Conservation (phyloP, 768 basidiomycete genomes). For the Rhodotorula diobovata region DNA sequence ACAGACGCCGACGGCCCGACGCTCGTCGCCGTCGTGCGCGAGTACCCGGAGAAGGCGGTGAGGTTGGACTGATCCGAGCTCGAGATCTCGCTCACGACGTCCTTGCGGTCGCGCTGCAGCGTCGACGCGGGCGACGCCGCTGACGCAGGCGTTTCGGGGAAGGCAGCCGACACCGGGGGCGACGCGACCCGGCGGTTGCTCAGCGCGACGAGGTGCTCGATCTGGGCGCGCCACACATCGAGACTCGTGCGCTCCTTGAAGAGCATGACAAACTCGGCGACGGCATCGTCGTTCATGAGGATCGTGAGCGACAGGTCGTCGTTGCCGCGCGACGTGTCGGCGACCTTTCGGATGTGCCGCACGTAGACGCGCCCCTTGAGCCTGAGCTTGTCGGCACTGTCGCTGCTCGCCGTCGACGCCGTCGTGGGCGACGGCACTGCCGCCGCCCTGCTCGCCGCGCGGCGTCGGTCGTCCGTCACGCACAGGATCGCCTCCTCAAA, state of each 20-base stretch:
- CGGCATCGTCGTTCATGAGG: conserved; percentile 85
- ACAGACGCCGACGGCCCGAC: conserved; percentile 7
- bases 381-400: conserved; percentile 64
- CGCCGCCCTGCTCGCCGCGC: conserved; percentile 64
- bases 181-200: conserved; percentile 29
- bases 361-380: conserved; percentile 95
- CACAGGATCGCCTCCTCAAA: conserved; percentile 98
- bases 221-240: conserved; percentile 80
- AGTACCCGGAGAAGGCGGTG: conserved; percentile 25
- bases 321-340: conserved; percentile 62
- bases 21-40: conserved; percentile 29
- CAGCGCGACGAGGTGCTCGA: conserved; percentile 66
- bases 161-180: conserved; percentile 9
- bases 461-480: conserved; percentile 92
- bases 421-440: conserved; percentile 50
- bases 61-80: conserved; percentile 14
- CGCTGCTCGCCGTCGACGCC: conserved; percentile 47
- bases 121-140: background rate
- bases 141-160: conserved; percentile 1
- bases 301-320: conserved; percentile 91
- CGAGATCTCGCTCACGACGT: conserved; percentile 5
- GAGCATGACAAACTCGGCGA: conserved; percentile 92
- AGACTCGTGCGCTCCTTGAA: conserved; percentile 86
- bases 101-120: background rate
- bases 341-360: conserved; percentile 84